Evolutionary conservation across 1,139 yeast genomes (phyloP).

Genomic region (Protomyces pachydermus): DNA sequence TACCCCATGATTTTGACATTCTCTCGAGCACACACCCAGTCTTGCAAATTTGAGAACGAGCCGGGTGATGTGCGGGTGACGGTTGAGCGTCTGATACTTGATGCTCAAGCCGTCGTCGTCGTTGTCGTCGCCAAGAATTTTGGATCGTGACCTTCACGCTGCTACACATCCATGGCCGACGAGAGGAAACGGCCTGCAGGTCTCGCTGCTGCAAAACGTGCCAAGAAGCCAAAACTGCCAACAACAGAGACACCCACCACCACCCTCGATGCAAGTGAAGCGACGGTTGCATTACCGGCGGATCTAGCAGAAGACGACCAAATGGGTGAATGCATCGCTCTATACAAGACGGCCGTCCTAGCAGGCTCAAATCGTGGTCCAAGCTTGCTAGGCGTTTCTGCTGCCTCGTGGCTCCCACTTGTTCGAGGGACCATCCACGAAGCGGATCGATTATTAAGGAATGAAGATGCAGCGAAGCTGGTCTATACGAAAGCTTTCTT

Average conservation of each 20-base stretch:
- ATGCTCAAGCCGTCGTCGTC: too few relatives aligned
- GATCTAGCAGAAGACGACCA: slow-evolving; percentile 74
- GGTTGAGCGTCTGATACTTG: too few relatives aligned
- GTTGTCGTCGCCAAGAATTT: too few relatives aligned
- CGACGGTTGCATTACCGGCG: slow-evolving; percentile 66
- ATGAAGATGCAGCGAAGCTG: slow-evolving; percentile 32
- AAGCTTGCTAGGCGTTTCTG: slow-evolving; percentile 16
- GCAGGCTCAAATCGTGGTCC: not conserved
- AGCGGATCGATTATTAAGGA: slow-evolving; percentile 71
- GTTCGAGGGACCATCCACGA: slow-evolving; percentile 87
- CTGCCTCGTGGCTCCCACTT: slow-evolving; percentile 37
- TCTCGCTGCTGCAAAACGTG: not conserved
- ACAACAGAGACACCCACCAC: slow-evolving; percentile 15
- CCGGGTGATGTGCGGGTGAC: too few relatives aligned
- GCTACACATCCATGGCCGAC: not conserved
- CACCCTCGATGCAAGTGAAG: slow-evolving; percentile 38
- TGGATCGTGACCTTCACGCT: too few relatives aligned
- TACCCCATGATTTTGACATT: slow-evolving; percentile 44
- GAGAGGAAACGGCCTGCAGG: slow-evolving; percentile 16
- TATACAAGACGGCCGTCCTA: slow-evolving; percentile 45
- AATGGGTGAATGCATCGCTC: slow-evolving; percentile 62
- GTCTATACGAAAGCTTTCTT: slow-evolving; percentile 59
- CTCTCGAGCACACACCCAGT: not conserved
- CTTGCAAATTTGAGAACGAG: too few relatives aligned
- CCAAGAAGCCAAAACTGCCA: not conserved